Evolutionary conservation across 2,329 filamentous ascomycete species (phyloP), one percentile per base, ranked within the genome.

Genomic region (Nannizziopsis barbatae): DNA sequence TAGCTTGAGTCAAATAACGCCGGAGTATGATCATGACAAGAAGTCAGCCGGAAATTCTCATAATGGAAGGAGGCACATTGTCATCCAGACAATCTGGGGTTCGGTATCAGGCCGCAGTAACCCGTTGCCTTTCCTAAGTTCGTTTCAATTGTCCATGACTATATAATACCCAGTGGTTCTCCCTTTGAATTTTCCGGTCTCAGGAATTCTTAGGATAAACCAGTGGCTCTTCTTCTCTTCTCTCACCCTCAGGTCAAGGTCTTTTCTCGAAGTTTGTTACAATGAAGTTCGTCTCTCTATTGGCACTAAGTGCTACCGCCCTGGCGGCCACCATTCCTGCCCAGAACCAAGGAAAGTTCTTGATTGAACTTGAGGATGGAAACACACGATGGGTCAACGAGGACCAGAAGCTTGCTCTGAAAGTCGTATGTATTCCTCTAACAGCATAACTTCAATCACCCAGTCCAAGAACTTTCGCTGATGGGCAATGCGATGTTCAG

Each of bases 391-490:
- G 86, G 84, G 83, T 95, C 27, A 93, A 86, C 0, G 90, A 96
- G 60, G 86, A 95, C 32, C 81, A 95, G 71, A 98, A 96, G 69
- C 95, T 90, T 88, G 81, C 83, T 66, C 71, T 96, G 55, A 82
- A 84, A 61, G 76, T 87, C 57, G 88, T 93, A 75, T 15, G 45
- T 47, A 27, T 27, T 27, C 22, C 22, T 7, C 7, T n/a, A 5
- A n/a, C n/a, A 20, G 39, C 12, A 42, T 15, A n/a, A 6, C 12
- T 15, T 20, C 18, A 22, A 22, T 41, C 22, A 7, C 22, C 9
- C 6, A 12, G 11, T 10, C 10, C 4, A 36, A 22, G 30, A 39
- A 12, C 11, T 30, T 20, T 30, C 36, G 43, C 15, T 39, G 42
- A 50, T 41, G 14, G 44, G 20, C 11, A 18, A 45, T 12, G 12